Evolutionary conservation across 805 yeast species (phyloP).

Genomic region (Lipomyces kockii): DNA sequence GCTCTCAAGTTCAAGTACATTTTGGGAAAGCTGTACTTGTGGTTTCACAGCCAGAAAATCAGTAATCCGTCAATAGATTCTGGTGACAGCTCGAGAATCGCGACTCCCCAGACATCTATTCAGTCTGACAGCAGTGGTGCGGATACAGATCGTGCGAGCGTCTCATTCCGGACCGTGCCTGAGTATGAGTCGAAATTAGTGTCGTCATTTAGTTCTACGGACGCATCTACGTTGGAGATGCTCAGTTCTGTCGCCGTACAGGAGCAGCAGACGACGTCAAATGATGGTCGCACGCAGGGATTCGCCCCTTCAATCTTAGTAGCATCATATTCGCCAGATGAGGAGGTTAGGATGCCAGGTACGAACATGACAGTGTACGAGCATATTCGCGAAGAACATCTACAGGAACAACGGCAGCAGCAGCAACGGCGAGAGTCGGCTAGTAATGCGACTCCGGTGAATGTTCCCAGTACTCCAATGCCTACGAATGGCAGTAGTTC

Average conservation of each 20-base stretch:
- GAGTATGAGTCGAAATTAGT: background rate
- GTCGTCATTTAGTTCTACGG: background rate
- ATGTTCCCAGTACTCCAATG: background rate
- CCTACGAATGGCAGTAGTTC: background rate
- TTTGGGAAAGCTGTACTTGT: slow-evolving; percentile 22
- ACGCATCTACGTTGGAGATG: slow-evolving; percentile 22
- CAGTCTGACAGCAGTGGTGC: background rate
- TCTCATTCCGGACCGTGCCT: background rate
- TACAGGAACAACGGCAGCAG: background rate
- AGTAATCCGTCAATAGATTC: background rate
- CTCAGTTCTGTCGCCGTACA: slow-evolving; percentile 20
- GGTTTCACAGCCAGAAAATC: slow-evolving; percentile 19
- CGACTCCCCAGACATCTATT: background rate
- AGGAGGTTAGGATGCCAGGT: slow-evolving; percentile 23
- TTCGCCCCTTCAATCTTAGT: background rate
- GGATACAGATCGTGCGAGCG: background rate
- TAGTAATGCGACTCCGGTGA: background rate
- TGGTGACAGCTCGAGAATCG: background rate
- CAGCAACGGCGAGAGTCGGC: background rate
- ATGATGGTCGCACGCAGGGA: background rate
- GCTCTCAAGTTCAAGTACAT: slow-evolving; percentile 22
- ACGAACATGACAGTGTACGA: slow-evolving; percentile 14
- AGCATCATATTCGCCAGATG: slow-evolving; percentile 1
- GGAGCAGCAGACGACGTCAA: slow-evolving; percentile 8
- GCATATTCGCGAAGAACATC: slow-evolving; percentile 16